Evolutionary conservation across 768 basidiomycete species (phyloP), one percentile per base, ranked within the genome.

Genomic region (Leccinum longicurvipes): DNA sequence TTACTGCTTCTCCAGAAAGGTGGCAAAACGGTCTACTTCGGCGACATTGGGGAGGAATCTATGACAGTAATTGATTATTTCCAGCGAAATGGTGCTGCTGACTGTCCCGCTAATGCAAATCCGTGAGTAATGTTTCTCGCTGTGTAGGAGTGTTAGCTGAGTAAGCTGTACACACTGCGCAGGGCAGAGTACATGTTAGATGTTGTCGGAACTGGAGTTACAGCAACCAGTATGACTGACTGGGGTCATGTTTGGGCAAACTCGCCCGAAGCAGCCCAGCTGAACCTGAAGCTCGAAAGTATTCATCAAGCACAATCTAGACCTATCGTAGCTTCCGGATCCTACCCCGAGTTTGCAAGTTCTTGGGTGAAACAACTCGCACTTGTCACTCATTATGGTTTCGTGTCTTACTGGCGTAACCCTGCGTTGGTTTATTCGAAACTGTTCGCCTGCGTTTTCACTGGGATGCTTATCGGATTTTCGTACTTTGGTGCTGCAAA

Each of bases 1-100:
- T 60, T 84, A 1, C 61, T 83, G 9, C 68, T 81, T 19, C 72
- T 83, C 7, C 75, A 77, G 23, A 71, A 73, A 23, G 82, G 83
- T n/a, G 83, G 83, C 47, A 72, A 87, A 61, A 85, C 78, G 3
- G 86, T 86, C 8, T 91, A 87, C 71, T 87, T 87, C 59, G 87
- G 87, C 9, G 71, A 72, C 34, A 58, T 69, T 3, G 67, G 68
- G 1, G 58, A 67, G 53, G 54, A 19, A 50, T 71, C 69, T 0
- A 58, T 42, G 34, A 58, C 50, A 2, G 42, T 69, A 50, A 58
- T 66, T 25, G 46, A 54, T 7, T 71, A 69, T 28, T 69, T 69
- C 24, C 42, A 68, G 39, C 55, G 50, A 27, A 60, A 66, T n/a
- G 67, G 64, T 3, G 69, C 67, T 0, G 21, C 54, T 44, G 32